A percentile compares a stretch with the other conserved stretches of the same genome.
Evolutionary conservation across 768 basidiomycete species (phyloP).

Genomic region (Russula foetens): DNA sequence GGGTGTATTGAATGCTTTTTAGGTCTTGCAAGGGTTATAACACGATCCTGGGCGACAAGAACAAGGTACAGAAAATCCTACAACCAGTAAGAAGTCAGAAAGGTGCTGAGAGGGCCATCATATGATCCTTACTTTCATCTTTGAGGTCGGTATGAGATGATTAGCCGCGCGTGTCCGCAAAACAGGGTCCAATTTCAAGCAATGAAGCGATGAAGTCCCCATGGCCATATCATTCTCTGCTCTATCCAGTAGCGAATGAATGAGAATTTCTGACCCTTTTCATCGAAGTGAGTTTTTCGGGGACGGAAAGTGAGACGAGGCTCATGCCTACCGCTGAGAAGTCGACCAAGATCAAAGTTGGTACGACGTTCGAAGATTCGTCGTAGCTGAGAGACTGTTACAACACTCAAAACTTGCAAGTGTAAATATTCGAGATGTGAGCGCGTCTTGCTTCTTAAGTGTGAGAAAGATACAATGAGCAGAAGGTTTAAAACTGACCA

Average conservation of each 20-base stretch:
- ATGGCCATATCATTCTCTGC: slow-evolving; percentile 77
- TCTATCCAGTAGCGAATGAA: slow-evolving; percentile 60
- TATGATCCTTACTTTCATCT: slow-evolving; percentile 55
- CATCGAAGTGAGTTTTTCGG: background rate
- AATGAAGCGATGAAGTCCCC: slow-evolving; percentile 72
- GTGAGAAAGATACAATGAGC: slow-evolving; percentile 23
- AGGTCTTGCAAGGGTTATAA: slow-evolving; percentile 83
- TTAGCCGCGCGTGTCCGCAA: slow-evolving; percentile 74
- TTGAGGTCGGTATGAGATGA: slow-evolving; percentile 66
- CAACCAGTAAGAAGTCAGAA: background rate
- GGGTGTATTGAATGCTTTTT: slow-evolving; percentile 94
- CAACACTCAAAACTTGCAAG: slow-evolving; percentile 85
- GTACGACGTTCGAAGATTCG: slow-evolving; percentile 82
- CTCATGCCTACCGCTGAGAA: slow-evolving; percentile 44
- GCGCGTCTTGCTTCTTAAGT: slow-evolving; percentile 71
- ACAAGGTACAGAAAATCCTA: slow-evolving; percentile 91
- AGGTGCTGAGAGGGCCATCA: background rate
- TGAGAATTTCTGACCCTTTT: slow-evolving; percentile 74
- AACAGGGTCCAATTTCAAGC: slow-evolving; percentile 62
- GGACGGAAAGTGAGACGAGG: background rate
- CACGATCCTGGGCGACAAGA: slow-evolving; percentile 66
- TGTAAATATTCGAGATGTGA: slow-evolving; percentile 93
- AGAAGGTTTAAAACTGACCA: slow-evolving; percentile 49
- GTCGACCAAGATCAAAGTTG: slow-evolving; percentile 82
- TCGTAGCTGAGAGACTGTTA: slow-evolving; percentile 77